Evolutionary conservation across 164 flowering plant species (phyloP).

Genomic region (Saururus chinensis): DNA sequence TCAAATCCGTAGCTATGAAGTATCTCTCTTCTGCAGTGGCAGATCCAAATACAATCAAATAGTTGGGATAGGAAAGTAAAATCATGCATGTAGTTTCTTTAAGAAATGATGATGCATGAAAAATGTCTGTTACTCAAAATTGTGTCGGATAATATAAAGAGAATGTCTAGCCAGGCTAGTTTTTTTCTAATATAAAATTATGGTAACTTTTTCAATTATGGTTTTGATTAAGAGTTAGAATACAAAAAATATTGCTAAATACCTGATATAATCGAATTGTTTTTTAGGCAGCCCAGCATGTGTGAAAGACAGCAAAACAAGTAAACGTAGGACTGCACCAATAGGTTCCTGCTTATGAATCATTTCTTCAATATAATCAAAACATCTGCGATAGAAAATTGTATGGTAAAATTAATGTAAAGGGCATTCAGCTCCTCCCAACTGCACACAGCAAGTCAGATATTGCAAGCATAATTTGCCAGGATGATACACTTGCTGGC

Average conservation of each 20-base stretch:
- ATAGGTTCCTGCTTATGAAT: slow-evolving; percentile 98
- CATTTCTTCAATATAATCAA: slow-evolving; percentile 95
- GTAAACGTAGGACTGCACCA: slow-evolving; percentile 60
- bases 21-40: slow-evolving; percentile 68
- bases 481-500: too few relatives aligned
- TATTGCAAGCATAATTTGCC: neutral
- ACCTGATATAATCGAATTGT: slow-evolving; percentile 84
- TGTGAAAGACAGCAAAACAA: slow-evolving; percentile 75
- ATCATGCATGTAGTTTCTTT: too few relatives aligned
- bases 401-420: neutral
- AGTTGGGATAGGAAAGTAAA: too few relatives aligned
- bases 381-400: slow-evolving; percentile 53
- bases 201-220: neutral
- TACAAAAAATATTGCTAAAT: slow-evolving; percentile 4
- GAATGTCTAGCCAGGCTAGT: too few relatives aligned
- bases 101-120: too few relatives aligned
- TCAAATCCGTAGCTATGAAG: slow-evolving; percentile 99
- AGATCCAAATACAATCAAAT: neutral
- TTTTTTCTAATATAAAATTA: too few relatives aligned
- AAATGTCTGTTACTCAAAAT: too few relatives aligned
- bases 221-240: neutral
- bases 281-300: slow-evolving; percentile 84
- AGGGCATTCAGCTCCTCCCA: neutral
- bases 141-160: too few relatives aligned
- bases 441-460: neutral